These are phyloP conservation scores for Pseudocercospora vitis DNA, from an alignment of 2,329 filamentous ascomycete genomes.

Conservation along the genomic window DNA sequence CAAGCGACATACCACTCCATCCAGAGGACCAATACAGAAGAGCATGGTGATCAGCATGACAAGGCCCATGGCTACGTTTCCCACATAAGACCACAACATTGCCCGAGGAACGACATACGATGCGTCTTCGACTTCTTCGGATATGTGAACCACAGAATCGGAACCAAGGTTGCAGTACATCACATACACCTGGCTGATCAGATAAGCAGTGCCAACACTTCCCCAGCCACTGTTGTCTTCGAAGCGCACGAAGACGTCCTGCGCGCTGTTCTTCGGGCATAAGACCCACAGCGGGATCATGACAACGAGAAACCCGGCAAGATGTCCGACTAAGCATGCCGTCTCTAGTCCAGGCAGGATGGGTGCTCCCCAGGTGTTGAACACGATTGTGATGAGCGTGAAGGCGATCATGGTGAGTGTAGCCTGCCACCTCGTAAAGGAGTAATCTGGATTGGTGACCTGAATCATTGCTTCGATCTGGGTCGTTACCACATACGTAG, in stretches of 20 bases:
- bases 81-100: constrained; percentile 33
- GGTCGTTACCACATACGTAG: constrained; percentile 39
- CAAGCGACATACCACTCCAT: constrained; percentile 26
- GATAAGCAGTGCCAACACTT: constrained; percentile 33
- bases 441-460: constrained; percentile 34
- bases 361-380: constrained; percentile 36
- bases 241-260: constrained; percentile 36
- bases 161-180: constrained; percentile 34
- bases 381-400: constrained; percentile 40
- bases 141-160: constrained; percentile 36
- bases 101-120: constrained; percentile 33
- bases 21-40: constrained; percentile 35
- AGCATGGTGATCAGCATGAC: constrained; percentile 32
- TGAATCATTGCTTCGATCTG: constrained; percentile 42
- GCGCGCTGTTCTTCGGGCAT: constrained; percentile 35
- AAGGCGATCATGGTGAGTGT: constrained; percentile 37
- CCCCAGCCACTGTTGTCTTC: constrained; percentile 33
- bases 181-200: constrained; percentile 34
- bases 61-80: constrained; percentile 28
- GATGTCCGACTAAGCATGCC: constrained; percentile 32
- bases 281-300: constrained; percentile 35
- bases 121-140: constrained; percentile 39
- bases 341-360: constrained; percentile 43
- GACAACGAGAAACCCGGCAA: constrained; percentile 36
- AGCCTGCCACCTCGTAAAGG: constrained; percentile 33